Evolutionary conservation across 148 eudicot species (phyloP), one percentile per base, ranked within the genome.

Genomic region (Polygonum maritimum): DNA sequence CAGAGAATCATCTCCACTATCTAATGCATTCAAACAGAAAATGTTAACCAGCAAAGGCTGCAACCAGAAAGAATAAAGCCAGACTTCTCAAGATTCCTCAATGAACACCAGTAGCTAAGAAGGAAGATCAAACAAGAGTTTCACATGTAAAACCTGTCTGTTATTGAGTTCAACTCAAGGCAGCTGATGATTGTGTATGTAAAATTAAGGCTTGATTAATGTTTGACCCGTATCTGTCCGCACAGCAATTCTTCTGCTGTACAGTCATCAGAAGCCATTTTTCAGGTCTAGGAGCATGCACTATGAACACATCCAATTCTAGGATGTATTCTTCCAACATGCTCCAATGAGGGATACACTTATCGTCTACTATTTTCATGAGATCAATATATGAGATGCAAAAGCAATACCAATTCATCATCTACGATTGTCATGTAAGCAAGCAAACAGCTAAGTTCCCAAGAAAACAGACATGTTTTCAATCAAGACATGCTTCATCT

Each of bases 151-250:
- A 35, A 67, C 71, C 71, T 38, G 69, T 38, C 16, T 10, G 4
- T 22, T 57, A 13, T 67, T 11, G 16, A 67, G 41, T 65, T 65
- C 44, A 65, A 35, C 71, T 65, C 71, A 35, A 65, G 19, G 15
- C 2, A 65, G 35, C 15, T 36, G 38, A 60, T 60, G 69, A 60
- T 58, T 9, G 35, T 58, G 67, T 1, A 9, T 3, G 31, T 22
- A 10, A 9, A 31, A 60, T 22, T 22, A 22, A 65, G 19, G 71
- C 11, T 36, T 67, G 45, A 45, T 52, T 36, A 74, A 78, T 89
- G 76, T 91, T 55, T 79, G 93, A 83, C 90, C 90, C 91, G 89
- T 91, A 91, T 89, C 91, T 89, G 93, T 89, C 97, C 91, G 85
- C 93, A 89, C 93, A 86, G 85, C 80, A 79, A 79, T 40, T 70